Base-by-base conservation (phyloP, 2,329 filamentous ascomycete genomes). In the Beauveria sp. region DNA sequence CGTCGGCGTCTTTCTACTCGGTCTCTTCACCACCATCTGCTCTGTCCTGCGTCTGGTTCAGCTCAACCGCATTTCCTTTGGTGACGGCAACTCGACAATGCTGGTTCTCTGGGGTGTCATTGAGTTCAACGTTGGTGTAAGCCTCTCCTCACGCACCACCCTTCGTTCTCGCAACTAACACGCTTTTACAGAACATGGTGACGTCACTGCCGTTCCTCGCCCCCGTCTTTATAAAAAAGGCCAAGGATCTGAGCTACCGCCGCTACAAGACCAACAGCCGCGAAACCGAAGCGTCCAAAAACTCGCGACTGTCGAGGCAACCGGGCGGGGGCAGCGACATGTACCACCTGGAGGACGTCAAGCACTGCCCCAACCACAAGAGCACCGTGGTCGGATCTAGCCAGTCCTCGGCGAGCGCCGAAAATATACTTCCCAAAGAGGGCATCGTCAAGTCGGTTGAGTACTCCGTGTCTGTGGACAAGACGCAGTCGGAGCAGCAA, bases 31-130 rank as follows among this genome's bases (percentile, higher is more conserved):
- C 0, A 84, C 81, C 0, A 63, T 83, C 12, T 84, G 81, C 66
- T 83, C 80, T 2, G 73, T 83, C 55, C 68, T 84, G 60, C 75
- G 81, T 8, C 78, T 83, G 60, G 69, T 75, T 0, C 79, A 83
- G 65, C 83, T 84, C 63, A 69, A 78, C 63, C 71, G 75, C 0
- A 80, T 83, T 40, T 77, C 78, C 16, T 70, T 72, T n/a, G 79
- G 78, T 1, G 79, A 82, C 43, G 80, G 81, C 10, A 81, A 83
- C 65, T 82, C 81, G 0, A 83, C 81, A 4, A 80, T 81, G 77
- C 72, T 84, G 18, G 75, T 84, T 0, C 70, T 84, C 1, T 84
- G 81, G 81, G 81, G 81, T 4, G 79, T 78, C 1, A 79, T 84
- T 62, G 81, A 84, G 67, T 81, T 84, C 68, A 83, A 84, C 64